Base-by-base conservation (phyloP, 139 green algal species). In the Spirogloea muscicola region DNA sequence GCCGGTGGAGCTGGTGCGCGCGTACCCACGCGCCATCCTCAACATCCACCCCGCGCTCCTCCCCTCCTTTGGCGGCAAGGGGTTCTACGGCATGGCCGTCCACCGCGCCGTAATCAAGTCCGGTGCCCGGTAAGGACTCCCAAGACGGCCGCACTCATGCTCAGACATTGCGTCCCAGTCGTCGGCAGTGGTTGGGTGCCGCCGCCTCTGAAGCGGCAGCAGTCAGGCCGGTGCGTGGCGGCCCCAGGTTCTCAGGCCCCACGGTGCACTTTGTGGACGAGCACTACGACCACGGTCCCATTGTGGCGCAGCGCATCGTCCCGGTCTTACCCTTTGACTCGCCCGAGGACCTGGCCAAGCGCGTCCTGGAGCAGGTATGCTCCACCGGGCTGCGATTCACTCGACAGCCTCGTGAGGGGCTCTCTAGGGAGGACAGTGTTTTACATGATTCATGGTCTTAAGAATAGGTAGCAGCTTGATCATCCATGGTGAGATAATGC, bases 201-300 rank as follows among this genome's bases (percentile, higher is more conserved):
- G n/a, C n/a, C n/a, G n/a, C n/a, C n/a, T n/a, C n/a, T n/a, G n/a
- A n/a, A n/a, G n/a, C n/a, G n/a, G n/a, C n/a, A n/a, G n/a, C n/a
- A n/a, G n/a, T n/a, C n/a, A n/a, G n/a, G n/a, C n/a, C n/a, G n/a
- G n/a, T n/a, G n/a, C n/a, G n/a, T n/a, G n/a, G n/a, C n/a, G 59
- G 4, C 33, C 61, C 4, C 59, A 82, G 74, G 21, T 95, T 96
- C 63, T 90, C 87, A 31, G 84, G 85, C 3, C 88, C 92, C 7
- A 98, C 91, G 6, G 88, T 99, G 21, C 94, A 99, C 79, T 99
- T 98, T 89, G 92, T 98, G 40, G 89, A 97, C 58, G 94, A 96
- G 72, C 82, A 94, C 62, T 99, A 96, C 72, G 95, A 99, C 85
- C 91, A 87, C 2, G 94, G 94, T 1, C 85, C 89, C 58, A 98